Percentiles rank a stretch among this genome's conserved stretches.
Conservation (phyloP, 306 rosid genomes). For the Astragalus glycyphyllos region DNA sequence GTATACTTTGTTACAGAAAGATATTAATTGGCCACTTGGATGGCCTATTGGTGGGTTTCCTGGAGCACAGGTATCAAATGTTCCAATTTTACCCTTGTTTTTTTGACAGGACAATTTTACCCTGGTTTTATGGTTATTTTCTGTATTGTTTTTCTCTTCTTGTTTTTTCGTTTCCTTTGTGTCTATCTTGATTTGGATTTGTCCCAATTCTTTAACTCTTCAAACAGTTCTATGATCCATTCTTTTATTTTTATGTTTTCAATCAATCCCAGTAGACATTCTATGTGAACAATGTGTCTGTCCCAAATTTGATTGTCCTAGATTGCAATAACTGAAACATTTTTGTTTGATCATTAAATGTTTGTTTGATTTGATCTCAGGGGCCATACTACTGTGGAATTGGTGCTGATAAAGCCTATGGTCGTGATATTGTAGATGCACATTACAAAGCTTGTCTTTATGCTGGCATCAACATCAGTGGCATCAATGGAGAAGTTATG, state of each 20-base stretch:
- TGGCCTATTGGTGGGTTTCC: conserved; percentile 79
- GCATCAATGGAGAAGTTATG: conserved; percentile 81
- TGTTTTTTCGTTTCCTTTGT: background rate
- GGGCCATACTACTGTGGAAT: conserved; percentile 73
- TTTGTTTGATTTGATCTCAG: conserved; percentile 37
- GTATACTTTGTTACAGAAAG: conserved; percentile 65
- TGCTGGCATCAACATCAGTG: conserved; percentile 74
- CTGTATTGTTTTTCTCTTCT: background rate
- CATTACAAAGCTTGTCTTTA: conserved; percentile 74
- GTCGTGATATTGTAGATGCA: conserved; percentile 73
- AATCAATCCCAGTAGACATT: background rate
- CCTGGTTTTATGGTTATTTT: background rate
- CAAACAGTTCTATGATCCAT: conserved; percentile 1
- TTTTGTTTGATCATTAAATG: conserved; percentile 20
- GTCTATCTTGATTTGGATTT: conserved; percentile 2
- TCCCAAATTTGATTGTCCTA: too few relatives aligned
- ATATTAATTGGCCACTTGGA: conserved; percentile 66
- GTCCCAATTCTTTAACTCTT: too few relatives aligned
- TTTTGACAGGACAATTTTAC: too few relatives aligned
- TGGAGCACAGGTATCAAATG: conserved; percentile 55
- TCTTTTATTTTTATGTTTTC: background rate
- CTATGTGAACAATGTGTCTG: background rate
- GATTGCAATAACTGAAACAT: too few relatives aligned
- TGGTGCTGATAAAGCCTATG: conserved; percentile 77
- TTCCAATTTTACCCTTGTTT: background rate